phyloP scores from a whole-genome alignment of 179 eudicot species.

The Sideroxylon spinosum region DNA sequence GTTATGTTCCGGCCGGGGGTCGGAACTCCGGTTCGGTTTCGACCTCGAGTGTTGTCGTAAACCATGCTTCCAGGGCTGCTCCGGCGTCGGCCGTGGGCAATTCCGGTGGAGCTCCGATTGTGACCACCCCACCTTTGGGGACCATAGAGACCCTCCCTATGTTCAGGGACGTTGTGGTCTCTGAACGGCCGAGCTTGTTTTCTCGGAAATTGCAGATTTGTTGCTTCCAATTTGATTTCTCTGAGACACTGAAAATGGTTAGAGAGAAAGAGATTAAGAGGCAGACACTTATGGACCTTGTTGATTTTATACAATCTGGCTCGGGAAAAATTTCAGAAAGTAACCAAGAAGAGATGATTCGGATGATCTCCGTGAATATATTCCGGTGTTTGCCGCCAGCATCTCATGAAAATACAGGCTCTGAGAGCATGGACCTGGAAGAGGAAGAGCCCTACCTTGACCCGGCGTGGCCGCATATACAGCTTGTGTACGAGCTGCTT shows the following conservation, averaged over 20 bases:
- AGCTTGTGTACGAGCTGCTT: slow-evolving; percentile 63
- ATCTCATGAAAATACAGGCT: slow-evolving; percentile 48
- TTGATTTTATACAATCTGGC: slow-evolving; percentile 56
- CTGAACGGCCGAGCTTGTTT: slow-evolving; percentile 49
- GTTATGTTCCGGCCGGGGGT: background rate
- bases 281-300: slow-evolving; percentile 49
- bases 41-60: slow-evolving; percentile 48
- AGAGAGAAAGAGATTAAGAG: slow-evolving; percentile 65
- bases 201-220: slow-evolving; percentile 57
- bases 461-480: slow-evolving; percentile 67
- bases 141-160: slow-evolving; percentile 48
- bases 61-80: slow-evolving; percentile 56
- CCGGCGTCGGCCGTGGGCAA: slow-evolving; percentile 13
- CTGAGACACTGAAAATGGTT: slow-evolving; percentile 46
- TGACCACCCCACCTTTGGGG: slow-evolving; percentile 29
- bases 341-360: slow-evolving; percentile 60
- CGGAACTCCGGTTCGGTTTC: no score
- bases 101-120: slow-evolving; percentile 14
- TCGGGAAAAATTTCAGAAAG: slow-evolving; percentile 46
- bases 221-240: slow-evolving; percentile 50
- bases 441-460: slow-evolving; percentile 66
- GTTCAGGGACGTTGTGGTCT: slow-evolving; percentile 47
- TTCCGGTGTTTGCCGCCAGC: slow-evolving; percentile 60
- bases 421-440: slow-evolving; percentile 52
- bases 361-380: slow-evolving; percentile 58